Base-by-base conservation (phyloP, 139 green algal species). In the Volvox africanus region DNA sequence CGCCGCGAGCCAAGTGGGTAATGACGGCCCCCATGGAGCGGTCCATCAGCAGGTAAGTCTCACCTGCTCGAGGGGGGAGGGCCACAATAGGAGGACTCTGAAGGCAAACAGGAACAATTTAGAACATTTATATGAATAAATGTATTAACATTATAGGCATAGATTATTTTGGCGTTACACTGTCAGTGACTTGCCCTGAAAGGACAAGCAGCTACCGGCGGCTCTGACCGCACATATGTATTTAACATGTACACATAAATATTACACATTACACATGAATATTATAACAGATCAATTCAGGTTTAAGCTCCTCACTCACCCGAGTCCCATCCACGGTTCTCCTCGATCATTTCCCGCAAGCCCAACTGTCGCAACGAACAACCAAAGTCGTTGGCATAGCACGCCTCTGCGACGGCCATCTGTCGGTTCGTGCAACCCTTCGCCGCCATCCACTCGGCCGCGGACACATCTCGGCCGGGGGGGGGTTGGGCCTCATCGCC, bases 311-410 rank as follows among this genome's bases (percentile, higher is more conserved):
- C n/a, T n/a, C 19, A 76, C 86, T 19, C 73, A 90, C 86, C 86
- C 5, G 91, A 96, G 79, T 92, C 88, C 94, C 94, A 96, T 13
- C 85, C 5, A 77, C 89, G 76, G 90, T 97, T 97, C 94, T 99
- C 97, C 24, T 92, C 87, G 44, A 98, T 96, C 89, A 97, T 93
- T 91, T 99, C 97, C 24, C 87, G 81, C 61, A 98, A 61, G 35
- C 97, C 97, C 77, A 99, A 83, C 71, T 97, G 89, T 18, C 90
- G 35, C 24, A 99, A 82, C 18, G 80, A 94, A 85, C 93, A 95
- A 22, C 94, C 95, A 90, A 98, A 98, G 92, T 99, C 97, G 86
- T 98, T 99, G 80, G 97, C 97, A 85, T 98, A 98, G 93, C 95
- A 97, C 2, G 95, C 95, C 30, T 97, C 94, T 28, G 96, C 95